Conservation (phyloP, 495 filamentous ascomycete genomes). For the Aspergillus biplanus region DNA sequence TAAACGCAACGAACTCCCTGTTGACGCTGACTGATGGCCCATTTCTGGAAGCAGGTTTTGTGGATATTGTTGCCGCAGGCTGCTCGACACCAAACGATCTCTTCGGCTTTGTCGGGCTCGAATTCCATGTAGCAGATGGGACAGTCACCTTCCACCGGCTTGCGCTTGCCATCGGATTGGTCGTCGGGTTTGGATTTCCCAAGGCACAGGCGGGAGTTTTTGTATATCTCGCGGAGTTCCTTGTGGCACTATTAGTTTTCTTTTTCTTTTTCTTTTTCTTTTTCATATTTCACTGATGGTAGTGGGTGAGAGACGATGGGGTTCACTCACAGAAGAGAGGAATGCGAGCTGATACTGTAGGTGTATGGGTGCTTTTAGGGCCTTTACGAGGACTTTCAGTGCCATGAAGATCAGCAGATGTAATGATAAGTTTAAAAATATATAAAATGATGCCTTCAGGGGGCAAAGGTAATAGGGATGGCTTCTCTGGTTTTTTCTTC, state of each 20-base stretch:
- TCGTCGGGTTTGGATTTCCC: constrained; percentile 24
- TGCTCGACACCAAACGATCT: constrained; percentile 70
- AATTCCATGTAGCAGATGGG: constrained; percentile 79
- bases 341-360: constrained; percentile 78
- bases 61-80: constrained; percentile 83
- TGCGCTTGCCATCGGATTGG: constrained; percentile 53
- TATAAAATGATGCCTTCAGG: constrained; percentile 6
- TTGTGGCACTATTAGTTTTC: constrained; percentile 18
- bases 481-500: neutral
- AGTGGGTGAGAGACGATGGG: neutral
- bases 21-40: constrained; percentile 59
- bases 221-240: constrained; percentile 61
- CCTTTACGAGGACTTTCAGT: constrained; percentile 61
- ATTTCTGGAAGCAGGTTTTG: constrained; percentile 69
- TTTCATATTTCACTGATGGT: neutral
- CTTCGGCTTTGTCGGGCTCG: constrained; percentile 51
- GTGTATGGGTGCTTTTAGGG: constrained; percentile 63
- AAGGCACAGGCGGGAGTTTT: constrained; percentile 38
- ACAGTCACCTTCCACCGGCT: constrained; percentile 72
- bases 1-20: constrained; percentile 67
- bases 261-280: neutral
- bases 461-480: constrained; percentile 1
- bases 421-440: constrained; percentile 18
- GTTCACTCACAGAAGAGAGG: constrained; percentile 52
- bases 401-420: constrained; percentile 23